These are phyloP conservation scores for Glarea lozoyensis DNA, from an alignment of 495 filamentous ascomycete genomes.

Conservation along the genomic window DNA sequence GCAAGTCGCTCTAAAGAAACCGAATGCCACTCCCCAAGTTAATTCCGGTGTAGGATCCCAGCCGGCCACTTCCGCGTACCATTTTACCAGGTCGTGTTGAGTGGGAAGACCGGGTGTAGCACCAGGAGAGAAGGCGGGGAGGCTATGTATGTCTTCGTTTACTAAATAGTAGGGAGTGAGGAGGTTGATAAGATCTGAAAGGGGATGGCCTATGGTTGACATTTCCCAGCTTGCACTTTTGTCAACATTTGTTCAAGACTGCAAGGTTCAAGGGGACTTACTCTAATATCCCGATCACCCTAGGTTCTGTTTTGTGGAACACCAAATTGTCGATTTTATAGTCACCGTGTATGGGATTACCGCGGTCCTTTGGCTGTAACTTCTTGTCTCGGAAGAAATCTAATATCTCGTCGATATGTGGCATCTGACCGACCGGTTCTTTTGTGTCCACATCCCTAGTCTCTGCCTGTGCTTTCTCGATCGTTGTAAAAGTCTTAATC, in stretches of 20 bases:
- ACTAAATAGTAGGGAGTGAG: slow-evolving; percentile 55
- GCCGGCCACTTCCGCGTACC: slow-evolving; percentile 67
- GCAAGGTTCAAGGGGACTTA: slow-evolving; percentile 28
- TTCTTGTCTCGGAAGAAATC: slow-evolving; percentile 60
- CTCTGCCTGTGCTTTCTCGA: slow-evolving; percentile 68
- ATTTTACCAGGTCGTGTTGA: slow-evolving; percentile 57
- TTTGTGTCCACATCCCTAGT: slow-evolving; percentile 67
- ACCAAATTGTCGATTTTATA: slow-evolving; percentile 98
- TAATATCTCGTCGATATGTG: slow-evolving; percentile 72
- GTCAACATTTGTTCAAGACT: slow-evolving; percentile 4
- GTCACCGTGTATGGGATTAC: slow-evolving; percentile 82
- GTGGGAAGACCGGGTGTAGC: slow-evolving; percentile 66
- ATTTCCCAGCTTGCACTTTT: slow-evolving; percentile 67
- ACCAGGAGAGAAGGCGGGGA: slow-evolving; percentile 46
- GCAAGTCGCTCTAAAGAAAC: slow-evolving; percentile 54
- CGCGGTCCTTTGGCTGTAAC: slow-evolving; percentile 68
- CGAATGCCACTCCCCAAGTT: slow-evolving; percentile 58
- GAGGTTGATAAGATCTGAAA: slow-evolving; percentile 79
- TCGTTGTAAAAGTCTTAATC: slow-evolving; percentile 67
- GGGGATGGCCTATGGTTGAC: slow-evolving; percentile 90
- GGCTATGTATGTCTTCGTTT: slow-evolving; percentile 11
- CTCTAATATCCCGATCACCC: slow-evolving; percentile 90
- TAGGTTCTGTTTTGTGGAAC: slow-evolving; percentile 79
- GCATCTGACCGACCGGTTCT: slow-evolving; percentile 69
- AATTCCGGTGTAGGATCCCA: slow-evolving; percentile 58